These are phyloP conservation scores for Emydomyces testavorans DNA, from an alignment of 2,329 filamentous ascomycete genomes.

Conservation along the genomic window DNA sequence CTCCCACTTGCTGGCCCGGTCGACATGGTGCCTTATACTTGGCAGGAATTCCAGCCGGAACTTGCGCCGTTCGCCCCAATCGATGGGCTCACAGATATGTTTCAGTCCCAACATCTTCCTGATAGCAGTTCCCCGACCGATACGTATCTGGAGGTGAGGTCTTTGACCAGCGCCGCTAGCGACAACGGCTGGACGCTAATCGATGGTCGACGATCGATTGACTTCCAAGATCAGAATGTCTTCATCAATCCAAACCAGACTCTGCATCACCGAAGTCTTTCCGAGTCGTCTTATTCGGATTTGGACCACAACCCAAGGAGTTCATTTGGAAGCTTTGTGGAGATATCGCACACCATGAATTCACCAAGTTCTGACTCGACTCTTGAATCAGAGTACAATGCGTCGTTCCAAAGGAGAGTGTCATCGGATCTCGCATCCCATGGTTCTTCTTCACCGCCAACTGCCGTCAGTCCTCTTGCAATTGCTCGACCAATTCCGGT, in stretches of 20 bases:
- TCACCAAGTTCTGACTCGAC: constrained; percentile 72
- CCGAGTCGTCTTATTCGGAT: constrained; percentile 70
- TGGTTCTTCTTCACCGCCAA: constrained; percentile 31
- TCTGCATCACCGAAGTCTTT: constrained; percentile 74
- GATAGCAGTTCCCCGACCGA: constrained; percentile 59
- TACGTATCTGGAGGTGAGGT: constrained; percentile 75
- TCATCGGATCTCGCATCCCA: constrained; percentile 35
- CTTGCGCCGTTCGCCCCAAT: constrained; percentile 45
- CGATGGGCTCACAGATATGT: constrained; percentile 38
- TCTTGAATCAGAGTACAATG: constrained; percentile 44
- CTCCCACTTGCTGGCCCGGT: constrained; percentile 42
- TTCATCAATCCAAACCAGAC: constrained; percentile 91
- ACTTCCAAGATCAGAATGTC: constrained; percentile 51
- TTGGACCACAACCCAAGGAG: constrained; percentile 50
- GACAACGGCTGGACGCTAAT: constrained; percentile 82
- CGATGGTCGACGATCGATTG: constrained; percentile 61
- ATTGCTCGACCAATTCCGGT: constrained; percentile 55
- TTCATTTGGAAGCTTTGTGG: constrained; percentile 69
- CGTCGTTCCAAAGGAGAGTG: constrained; percentile 30
- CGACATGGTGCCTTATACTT: constrained; percentile 58
- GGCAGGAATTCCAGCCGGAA: constrained; percentile 67
- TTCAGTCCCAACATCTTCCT: constrained; percentile 32
- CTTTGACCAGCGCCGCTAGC: constrained; percentile 64
- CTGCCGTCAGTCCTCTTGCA: constrained; percentile 54
- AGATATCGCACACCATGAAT: constrained; percentile 67